These are phyloP conservation scores for Pythium folliculosum DNA, from an alignment of 352 stramenopile genomes.

Conservation along the genomic window DNA sequence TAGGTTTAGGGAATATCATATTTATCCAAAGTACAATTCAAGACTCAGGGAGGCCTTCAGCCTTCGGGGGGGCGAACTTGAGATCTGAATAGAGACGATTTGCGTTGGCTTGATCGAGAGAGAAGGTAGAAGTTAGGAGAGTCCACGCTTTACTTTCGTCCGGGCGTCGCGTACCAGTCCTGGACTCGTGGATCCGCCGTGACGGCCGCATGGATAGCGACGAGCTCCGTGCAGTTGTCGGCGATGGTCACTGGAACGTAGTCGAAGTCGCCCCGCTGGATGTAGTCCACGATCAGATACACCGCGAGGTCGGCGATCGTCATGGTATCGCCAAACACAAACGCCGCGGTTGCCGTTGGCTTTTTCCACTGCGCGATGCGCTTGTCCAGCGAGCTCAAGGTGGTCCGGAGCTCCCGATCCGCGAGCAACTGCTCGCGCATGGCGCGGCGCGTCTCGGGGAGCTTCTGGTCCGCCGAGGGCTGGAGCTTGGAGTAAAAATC, in stretches of 20 bases:
- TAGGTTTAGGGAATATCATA: neutral
- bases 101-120: too few species aligned
- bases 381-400: slow-evolving; percentile 38
- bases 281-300: slow-evolving; percentile 38
- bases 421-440: slow-evolving; percentile 36
- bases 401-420: slow-evolving; percentile 35
- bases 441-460: slow-evolving; percentile 24
- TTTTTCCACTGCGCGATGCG: slow-evolving; percentile 34
- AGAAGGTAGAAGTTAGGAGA: too few species aligned
- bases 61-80: too few species aligned
- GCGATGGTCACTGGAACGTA: slow-evolving; percentile 33
- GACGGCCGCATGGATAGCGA: slow-evolving; percentile 37
- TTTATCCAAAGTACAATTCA: too few species aligned
- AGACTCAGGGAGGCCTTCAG: too few species aligned
- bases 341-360: neutral
- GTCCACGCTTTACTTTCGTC: neutral
- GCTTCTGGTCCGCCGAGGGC: slow-evolving; percentile 30
- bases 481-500: slow-evolving; percentile 35
- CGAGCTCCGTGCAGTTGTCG: slow-evolving; percentile 36
- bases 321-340: slow-evolving; percentile 35
- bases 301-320: slow-evolving; percentile 59
- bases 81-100: neutral
- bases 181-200: slow-evolving; percentile 38
- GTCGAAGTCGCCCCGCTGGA: slow-evolving; percentile 32
- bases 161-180: slow-evolving; percentile 32